A percentile compares a stretch with the other conserved stretches of the same genome.
These are phyloP conservation scores for Talaromyces stipitatus DNA, from an alignment of 495 filamentous ascomycete genomes.

Conservation along the genomic window DNA sequence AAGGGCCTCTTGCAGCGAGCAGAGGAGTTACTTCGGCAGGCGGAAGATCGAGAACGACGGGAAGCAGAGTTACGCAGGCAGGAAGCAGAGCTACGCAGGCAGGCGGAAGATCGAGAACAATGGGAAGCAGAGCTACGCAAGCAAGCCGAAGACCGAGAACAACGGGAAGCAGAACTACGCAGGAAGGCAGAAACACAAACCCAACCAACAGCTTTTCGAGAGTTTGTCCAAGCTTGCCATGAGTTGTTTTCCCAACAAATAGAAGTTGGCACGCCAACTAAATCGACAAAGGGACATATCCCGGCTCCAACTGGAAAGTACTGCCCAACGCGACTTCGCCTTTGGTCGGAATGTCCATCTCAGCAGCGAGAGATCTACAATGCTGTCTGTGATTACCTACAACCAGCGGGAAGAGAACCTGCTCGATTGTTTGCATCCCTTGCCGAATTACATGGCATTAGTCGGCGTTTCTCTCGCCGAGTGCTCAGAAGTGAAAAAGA, in stretches of 20 bases:
- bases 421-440: conserved; percentile 16
- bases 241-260: conserved; percentile 20
- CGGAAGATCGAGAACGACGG: background rate
- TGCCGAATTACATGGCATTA: conserved; percentile 15
- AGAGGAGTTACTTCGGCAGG: background rate
- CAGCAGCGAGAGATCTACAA: conserved; percentile 20
- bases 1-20: background rate
- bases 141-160: background rate
- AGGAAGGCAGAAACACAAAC: conserved; percentile 12
- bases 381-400: conserved; percentile 17
- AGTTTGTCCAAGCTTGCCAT: conserved; percentile 27
- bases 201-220: conserved; percentile 25
- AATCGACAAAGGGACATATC: conserved; percentile 25
- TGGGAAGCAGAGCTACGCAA: background rate
- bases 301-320: conserved; percentile 22
- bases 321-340: conserved; percentile 21
- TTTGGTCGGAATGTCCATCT: conserved; percentile 22
- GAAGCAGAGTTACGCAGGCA: conserved; percentile 1
- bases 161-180: background rate
- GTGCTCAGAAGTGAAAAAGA: conserved; percentile 24
- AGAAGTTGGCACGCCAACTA: conserved; percentile 12
- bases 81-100: conserved; percentile 7
- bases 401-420: conserved; percentile 10
- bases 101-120: conserved; percentile 16
- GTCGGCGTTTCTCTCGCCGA: conserved; percentile 7